Evolutionary conservation across 768 basidiomycete genomes (phyloP), one percentile per base, ranked within the genome.

Genomic region (Hygrophorus russula): DNA sequence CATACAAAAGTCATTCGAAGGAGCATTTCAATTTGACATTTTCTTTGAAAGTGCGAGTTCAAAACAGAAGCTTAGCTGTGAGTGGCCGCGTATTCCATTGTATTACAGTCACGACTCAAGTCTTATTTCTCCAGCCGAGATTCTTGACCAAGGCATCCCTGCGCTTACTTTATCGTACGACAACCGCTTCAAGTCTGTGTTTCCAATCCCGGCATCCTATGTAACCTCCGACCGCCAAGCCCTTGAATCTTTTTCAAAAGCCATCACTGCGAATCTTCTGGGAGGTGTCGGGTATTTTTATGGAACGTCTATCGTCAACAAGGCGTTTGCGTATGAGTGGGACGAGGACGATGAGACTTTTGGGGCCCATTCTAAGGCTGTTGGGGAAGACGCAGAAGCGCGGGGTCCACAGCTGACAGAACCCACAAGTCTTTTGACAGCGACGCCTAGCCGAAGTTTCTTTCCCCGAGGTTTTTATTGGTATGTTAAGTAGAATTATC

Each of bases 381-480:
- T 7, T 24, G 24, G 24, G 24, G 70, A 68, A 3, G 65, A 64
- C 13, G 60, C 62, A n/a, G 49, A 41, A 11, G 57, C 64, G 42
- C 65, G 60, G 32, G 83, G 78, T n/a, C 71, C 84, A 12, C 71
- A 62, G 43, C 53, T 90, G 47, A 87, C 83, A 4, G 82, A 84
- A 28, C 82, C 87, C 5, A 78, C 69, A 46, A 75, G 78, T 14
- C 63, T 98, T 14, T 62, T 96, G 50, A 94, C 93, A 6, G 92
- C 89, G 1, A 98, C 94, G 0, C 93, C 93, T 3, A 94, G 91
- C 56, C 73, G 94, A 29, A 91, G 90, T 51, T 98, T 98, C 69
- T 98, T 98, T 69, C 93, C 93, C 0, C 71, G 93, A 58, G 93
- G 93, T 13, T 98, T 98, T 63, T 98, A 98, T 61, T 98, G 93